Base-by-base conservation (phyloP, 228 moss, liverwort and hornwort genomes). In the Sphagnum magellanicum region DNA sequence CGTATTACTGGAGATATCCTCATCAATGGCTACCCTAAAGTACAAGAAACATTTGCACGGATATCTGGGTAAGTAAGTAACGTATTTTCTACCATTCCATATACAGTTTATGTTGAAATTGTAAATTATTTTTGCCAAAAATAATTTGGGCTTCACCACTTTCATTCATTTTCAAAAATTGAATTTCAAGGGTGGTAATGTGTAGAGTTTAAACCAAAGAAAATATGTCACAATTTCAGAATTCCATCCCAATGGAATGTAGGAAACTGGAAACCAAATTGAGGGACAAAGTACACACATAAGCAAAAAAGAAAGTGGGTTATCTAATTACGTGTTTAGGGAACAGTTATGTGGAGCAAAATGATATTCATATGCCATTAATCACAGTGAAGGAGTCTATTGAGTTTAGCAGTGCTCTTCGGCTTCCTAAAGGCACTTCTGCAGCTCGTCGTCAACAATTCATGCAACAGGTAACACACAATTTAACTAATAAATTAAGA, bases 331-430 rank as follows among this genome's bases (percentile, higher is more conserved):
- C 16, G 17, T 57, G 59, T 74, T 70, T 66, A 71, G 50, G 61
- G 70, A 81, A 74, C 87, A 97, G 90, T 73, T 97, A 97, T 82
- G 91, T 97, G 75, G 97, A 97, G 84, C 90, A 97, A 80, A 97
- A 90, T 88, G 91, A 97, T 75, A 97, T 91, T 61, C 93, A 93
- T 78, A 90, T 82, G 63, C 83, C 88, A 63, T 93, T 87, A 63
- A 97, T 93, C 77, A 90, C 78, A 61, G 93, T 91, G 76, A 83
- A 59, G 63, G 91, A 97, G 71, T 91, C 91, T 48, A 72, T 97
- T 6, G 78, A 90, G 46, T 97, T 97, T 67, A 97, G 91, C 63
- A 81, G 91, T 12, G 80, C 82, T 4, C 73, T 93, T 49, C 87
- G 90, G 17, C 87, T 91, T 73, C 81, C 91, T 57, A 73, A 63